Conservation (phyloP, 495 filamentous ascomycete genomes). For the Hypoxylon perforatum region DNA sequence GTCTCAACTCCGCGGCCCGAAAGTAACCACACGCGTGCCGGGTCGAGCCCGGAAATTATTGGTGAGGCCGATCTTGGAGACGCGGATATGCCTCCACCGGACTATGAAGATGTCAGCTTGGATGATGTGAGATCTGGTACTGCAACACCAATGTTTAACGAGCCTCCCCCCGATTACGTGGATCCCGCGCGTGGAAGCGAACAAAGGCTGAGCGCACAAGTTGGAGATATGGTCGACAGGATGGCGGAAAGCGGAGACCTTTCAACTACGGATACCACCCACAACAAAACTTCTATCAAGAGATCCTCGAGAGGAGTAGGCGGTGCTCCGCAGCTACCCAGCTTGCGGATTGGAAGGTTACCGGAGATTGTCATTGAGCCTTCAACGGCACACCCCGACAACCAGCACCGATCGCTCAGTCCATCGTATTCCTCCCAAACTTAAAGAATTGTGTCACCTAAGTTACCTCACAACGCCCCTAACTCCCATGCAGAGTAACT, state of each 20-base stretch:
- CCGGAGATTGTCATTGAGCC: slow-evolving; percentile 66
- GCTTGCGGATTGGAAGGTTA: slow-evolving; percentile 54
- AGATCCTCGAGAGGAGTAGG: slow-evolving; percentile 47
- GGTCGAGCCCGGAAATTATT: slow-evolving; percentile 54
- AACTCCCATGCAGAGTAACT: too few relatives aligned
- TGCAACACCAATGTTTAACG: slow-evolving; percentile 51
- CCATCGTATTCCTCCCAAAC: background rate
- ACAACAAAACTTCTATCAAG: slow-evolving; percentile 17
- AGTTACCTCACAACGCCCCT: too few relatives aligned
- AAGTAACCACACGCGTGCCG: slow-evolving; percentile 43
- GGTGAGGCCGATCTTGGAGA: slow-evolving; percentile 60
- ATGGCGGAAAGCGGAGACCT: slow-evolving; percentile 40
- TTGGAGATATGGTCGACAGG: slow-evolving; percentile 41
- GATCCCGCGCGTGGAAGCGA: slow-evolving; percentile 47
- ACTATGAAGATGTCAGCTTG: slow-evolving; percentile 66
- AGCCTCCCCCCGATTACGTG: slow-evolving; percentile 63
- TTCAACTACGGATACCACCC: slow-evolving; percentile 19
- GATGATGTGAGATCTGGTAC: slow-evolving; percentile 52
- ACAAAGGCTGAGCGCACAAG: slow-evolving; percentile 48
- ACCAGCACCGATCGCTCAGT: slow-evolving; percentile 6
- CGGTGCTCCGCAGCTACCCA: slow-evolving; percentile 55
- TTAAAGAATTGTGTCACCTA: too few relatives aligned
- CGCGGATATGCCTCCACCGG: slow-evolving; percentile 61
- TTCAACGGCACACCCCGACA: slow-evolving; percentile 51
- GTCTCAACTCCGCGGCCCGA: slow-evolving; percentile 48